Conservation (phyloP, 2,329 filamentous ascomycete species). For the Fonsecaea multimorphosa region DNA sequence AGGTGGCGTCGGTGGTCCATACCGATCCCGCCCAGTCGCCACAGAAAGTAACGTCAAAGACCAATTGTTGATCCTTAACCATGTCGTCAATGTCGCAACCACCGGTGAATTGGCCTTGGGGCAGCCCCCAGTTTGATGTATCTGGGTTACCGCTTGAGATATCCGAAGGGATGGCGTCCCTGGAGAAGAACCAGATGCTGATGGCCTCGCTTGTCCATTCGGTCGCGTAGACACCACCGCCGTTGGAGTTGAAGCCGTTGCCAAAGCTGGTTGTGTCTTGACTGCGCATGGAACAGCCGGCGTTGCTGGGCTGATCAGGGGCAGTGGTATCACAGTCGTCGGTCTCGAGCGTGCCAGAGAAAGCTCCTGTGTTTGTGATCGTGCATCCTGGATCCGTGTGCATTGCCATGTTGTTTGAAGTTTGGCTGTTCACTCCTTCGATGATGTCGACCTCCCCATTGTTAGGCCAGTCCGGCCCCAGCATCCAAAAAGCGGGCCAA, state of each 20-base stretch:
- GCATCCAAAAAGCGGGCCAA: constrained; percentile 70
- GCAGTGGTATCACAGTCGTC: constrained; percentile 64
- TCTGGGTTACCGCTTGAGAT: constrained; percentile 66
- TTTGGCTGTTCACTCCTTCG: constrained; percentile 71
- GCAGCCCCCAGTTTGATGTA: constrained; percentile 70
- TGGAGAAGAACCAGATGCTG: constrained; percentile 81
- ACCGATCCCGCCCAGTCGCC: constrained; percentile 84
- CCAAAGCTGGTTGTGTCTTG: constrained; percentile 65
- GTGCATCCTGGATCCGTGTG: constrained; percentile 69
- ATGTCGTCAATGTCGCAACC: constrained; percentile 73
- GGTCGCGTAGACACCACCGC: constrained; percentile 74
- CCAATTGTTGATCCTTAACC: constrained; percentile 75
- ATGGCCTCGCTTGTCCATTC: constrained; percentile 78
- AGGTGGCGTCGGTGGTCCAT: constrained; percentile 66
- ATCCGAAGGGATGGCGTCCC: constrained; percentile 67
- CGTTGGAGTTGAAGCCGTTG: constrained; percentile 70
- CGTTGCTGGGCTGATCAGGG: constrained; percentile 50
- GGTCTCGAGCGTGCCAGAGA: constrained; percentile 55
- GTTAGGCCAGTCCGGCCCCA: constrained; percentile 66
- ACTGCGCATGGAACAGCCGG: constrained; percentile 67
- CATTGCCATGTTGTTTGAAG: constrained; percentile 67
- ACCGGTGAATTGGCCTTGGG: constrained; percentile 71
- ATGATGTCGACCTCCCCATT: constrained; percentile 74
- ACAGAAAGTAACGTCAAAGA: constrained; percentile 85
- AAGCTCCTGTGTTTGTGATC: constrained; percentile 56